A percentile compares a stretch with the other conserved stretches of the same genome.
Conservation (phyloP, 352 stramenopile species). For the Phytophthora podocarpi region DNA sequence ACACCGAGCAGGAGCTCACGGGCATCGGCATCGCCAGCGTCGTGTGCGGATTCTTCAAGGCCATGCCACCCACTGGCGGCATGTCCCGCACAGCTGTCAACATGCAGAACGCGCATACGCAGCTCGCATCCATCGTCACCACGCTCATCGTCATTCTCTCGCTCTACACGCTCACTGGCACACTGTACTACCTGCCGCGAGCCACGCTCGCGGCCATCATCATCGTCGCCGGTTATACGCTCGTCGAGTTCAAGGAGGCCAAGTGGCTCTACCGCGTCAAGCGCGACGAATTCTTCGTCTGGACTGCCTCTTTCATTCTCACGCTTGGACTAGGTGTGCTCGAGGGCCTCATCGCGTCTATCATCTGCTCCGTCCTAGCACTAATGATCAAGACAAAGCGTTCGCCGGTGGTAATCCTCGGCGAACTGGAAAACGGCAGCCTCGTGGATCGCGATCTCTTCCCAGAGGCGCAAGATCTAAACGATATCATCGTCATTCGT, state of each 20-base stretch:
- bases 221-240: slow-evolving; percentile 19
- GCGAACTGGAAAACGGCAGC: slow-evolving; percentile 14
- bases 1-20: slow-evolving; percentile 20
- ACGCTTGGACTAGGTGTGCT: slow-evolving; percentile 19
- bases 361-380: slow-evolving; percentile 21
- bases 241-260: slow-evolving; percentile 21
- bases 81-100: slow-evolving; percentile 24
- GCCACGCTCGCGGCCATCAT: slow-evolving; percentile 24
- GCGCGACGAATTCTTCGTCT: slow-evolving; percentile 25
- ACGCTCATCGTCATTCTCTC: slow-evolving; percentile 15
- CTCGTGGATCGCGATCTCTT: slow-evolving; percentile 17
- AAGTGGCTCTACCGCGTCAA: slow-evolving; percentile 26
- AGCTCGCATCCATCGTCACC: slow-evolving; percentile 15
- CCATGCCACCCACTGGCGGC: slow-evolving; percentile 21
- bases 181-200: slow-evolving; percentile 21
- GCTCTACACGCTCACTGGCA: slow-evolving; percentile 17
- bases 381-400: slow-evolving; percentile 22
- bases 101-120: slow-evolving; percentile 19
- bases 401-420: slow-evolving; percentile 8
- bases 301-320: slow-evolving; percentile 14
- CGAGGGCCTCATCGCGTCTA: slow-evolving; percentile 17
- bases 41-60: slow-evolving; percentile 22
- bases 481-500: slow-evolving; percentile 17
- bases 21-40: slow-evolving; percentile 17
- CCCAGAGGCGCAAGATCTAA: slow-evolving; percentile 11